Base-by-base conservation (phyloP, 129 eudicot genomes). In the Glebionis coronaria region DNA sequence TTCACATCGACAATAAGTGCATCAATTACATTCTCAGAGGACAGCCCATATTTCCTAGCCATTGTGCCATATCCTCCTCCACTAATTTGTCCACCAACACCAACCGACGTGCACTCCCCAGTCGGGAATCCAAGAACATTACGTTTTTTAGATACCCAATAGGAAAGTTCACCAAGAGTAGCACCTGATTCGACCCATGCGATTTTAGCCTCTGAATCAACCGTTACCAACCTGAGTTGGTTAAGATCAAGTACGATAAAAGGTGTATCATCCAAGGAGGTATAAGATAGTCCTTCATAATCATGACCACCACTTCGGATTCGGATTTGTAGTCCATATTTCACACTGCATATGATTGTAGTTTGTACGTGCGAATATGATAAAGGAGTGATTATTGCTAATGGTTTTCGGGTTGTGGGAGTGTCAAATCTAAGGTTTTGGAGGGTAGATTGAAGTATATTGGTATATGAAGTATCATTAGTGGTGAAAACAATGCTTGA, bases 171-270 rank as follows among this genome's bases (percentile, higher is more conserved):
- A n/a, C n/a, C n/a, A n/a, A n/a, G 35, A 10, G 61, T 56, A 13
- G 61, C 61, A 56, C 61, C 61, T 14, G 61, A 56, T 56, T 56
- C 61, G 21, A 56, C 61, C 61, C 61, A 56, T 56, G 61, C 21
- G 61, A 31, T 56, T 15, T 56, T 56, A 18, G 0, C 21, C 9
- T 21, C 35, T 21, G 21, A 21, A 21, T 56, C 35, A 10, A 56
- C 61, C 7, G 35, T 56, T 21, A 56, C 29, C 3, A n/a, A 56
- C 61, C 61, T 28, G 21, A 56, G 61, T 21, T 56, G 61, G 61
- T 56, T 56, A 31, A 56, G 61, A 56, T 56, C 61, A 18, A 56
- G 61, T 18, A 56, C 29, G 61, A 56, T 21, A 21, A 56, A 56
- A 56, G 61, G 61, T 12, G 61, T 56, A 31, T 56, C 4, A 5